Evolutionary conservation across 257 asterid genomes (phyloP), one percentile per base, ranked within the genome.

Genomic region (Penstemon barbatus): DNA sequence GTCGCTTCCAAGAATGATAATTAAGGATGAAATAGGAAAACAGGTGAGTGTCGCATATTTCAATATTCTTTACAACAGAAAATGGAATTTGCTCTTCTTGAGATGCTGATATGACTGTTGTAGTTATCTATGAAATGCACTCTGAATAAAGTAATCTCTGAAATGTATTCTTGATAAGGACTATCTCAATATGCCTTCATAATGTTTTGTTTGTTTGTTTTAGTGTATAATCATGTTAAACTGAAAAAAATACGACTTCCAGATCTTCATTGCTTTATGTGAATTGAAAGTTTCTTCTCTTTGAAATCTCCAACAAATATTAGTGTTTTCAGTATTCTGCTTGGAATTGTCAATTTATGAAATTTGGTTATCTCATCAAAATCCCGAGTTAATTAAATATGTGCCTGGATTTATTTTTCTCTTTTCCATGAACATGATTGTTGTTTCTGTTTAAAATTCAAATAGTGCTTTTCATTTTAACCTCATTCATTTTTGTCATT

Each of bases 1-100:
- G 71, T 93, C 99, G 9, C 99, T 90, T 75, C 99, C 97, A 42
- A 90, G 99, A 83, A 93, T 93, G 97, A 90, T 90, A 69, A 90
- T 88, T 54, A 89, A 75, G 80, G 97, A 93, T 74, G 97, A 88
- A 74, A 88, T 93, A 43, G 99, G 99, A 66, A 82, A 88, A 83
- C 96, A 90, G 94, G 98, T 85, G 51, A 80, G 64, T 64, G 25
- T 65, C 61, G 56, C 72, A 59, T 63, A 59, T 61, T 68, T 70
- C 52, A n/a, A 65, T 39, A 69, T 42, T 45, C 68, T 6, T 57
- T 68, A 5, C 36, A 55, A n/a, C 61, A 9, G 13, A 58, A 62
- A 53, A 59, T 44, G 15, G 12, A 19, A 37, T 13, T 48, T 15
- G 42, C 33, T 72, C 59, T 25, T 51, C 39, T 66, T 57, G 19